phyloP scores from a whole-genome alignment of 345 rosid species.

The Syzygium aromaticum region DNA sequence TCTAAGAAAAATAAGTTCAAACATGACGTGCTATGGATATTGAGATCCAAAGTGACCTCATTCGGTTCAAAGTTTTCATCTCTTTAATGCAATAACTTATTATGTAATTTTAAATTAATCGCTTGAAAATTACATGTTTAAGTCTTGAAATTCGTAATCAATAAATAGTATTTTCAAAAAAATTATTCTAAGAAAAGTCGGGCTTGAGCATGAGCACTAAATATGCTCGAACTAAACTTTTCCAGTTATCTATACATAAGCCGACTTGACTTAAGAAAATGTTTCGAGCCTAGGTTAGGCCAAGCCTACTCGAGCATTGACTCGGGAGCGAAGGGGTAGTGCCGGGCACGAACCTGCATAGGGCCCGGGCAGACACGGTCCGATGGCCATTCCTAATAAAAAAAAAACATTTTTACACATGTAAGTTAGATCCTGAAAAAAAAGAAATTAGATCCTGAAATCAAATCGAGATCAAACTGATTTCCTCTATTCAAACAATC shows the following conservation, averaged over 20 bases:
- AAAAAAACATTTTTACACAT: background rate
- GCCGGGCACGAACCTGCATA: background rate
- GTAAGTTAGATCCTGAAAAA: background rate
- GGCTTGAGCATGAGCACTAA: background rate
- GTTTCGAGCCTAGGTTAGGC: background rate
- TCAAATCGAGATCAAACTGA: background rate
- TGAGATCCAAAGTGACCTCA: background rate
- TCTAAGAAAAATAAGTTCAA: background rate
- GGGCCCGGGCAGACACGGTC: background rate
- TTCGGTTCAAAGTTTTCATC: background rate
- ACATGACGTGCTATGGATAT: background rate
- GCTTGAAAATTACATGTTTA: background rate
- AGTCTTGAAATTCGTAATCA: background rate
- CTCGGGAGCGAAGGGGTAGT: background rate
- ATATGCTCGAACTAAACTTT: rapidly evolving
- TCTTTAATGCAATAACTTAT: too few species aligned
- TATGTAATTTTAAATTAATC: too few species aligned
- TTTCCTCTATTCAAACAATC: background rate
- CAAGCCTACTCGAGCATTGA: background rate
- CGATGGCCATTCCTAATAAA: background rate
- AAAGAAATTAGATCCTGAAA: background rate
- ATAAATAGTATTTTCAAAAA: background rate
- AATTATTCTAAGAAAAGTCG: background rate
- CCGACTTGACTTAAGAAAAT: background rate
- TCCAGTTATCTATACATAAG: background rate